Conservation (phyloP, 495 filamentous ascomycete genomes). For the Cladorrhinum samala region DNA sequence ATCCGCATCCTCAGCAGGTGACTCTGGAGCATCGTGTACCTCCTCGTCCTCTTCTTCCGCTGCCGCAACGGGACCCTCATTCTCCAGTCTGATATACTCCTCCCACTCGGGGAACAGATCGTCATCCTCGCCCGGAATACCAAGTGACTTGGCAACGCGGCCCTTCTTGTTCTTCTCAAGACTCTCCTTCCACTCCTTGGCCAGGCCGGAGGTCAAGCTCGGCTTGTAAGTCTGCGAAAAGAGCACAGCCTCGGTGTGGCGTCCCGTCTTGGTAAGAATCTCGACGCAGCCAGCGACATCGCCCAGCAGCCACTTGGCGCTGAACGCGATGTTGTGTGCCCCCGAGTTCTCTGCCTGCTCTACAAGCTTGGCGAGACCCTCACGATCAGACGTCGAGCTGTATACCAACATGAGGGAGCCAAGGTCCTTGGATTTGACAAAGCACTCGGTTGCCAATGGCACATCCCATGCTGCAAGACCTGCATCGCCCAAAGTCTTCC, state of each 20-base stretch:
- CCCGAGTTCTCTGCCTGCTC: constrained; percentile 67
- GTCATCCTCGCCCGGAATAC: constrained; percentile 77
- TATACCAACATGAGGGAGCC: constrained; percentile 84
- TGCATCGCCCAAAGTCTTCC: constrained; percentile 92
- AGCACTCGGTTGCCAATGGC: constrained; percentile 84
- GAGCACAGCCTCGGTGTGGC: constrained; percentile 78
- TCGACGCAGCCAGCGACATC: constrained; percentile 78
- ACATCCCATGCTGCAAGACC: constrained; percentile 85
- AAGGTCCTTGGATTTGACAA: constrained; percentile 78
- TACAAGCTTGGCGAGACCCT: constrained; percentile 65
- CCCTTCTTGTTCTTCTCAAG: constrained; percentile 76
- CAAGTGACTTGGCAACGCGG: constrained; percentile 75
- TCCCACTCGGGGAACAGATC: constrained; percentile 97
- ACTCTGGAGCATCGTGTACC: constrained; percentile 11
- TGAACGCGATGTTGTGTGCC: constrained; percentile 87
- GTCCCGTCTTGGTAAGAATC: constrained; percentile 68
- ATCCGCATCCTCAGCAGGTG: constrained; percentile 9
- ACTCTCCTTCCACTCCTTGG: constrained; percentile 69
- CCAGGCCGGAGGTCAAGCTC: constrained; percentile 60
- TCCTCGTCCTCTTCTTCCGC: constrained; percentile 20
- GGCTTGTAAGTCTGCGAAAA: constrained; percentile 95
- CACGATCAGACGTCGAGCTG: constrained; percentile 68
- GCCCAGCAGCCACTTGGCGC: constrained; percentile 78
- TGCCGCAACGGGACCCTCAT: constrained; percentile 49
- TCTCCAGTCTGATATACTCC: constrained; percentile 76